Base-by-base conservation (phyloP, 805 yeast genomes). In the Saturnispora besseyi region DNA sequence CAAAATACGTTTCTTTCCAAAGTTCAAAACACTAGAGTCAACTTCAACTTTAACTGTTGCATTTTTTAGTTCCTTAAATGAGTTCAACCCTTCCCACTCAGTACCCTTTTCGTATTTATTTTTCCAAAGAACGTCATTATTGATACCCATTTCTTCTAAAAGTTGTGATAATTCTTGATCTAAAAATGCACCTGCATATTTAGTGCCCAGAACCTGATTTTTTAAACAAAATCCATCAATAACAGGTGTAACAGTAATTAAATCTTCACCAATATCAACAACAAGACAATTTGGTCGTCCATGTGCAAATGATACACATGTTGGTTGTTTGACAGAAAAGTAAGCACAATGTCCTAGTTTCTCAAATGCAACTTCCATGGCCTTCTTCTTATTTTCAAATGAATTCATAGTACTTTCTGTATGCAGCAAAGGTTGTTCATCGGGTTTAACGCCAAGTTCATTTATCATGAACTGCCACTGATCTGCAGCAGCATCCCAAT, bases 341-440 rank as follows among this genome's bases (percentile, higher is more conserved):
- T 87, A 78, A 0, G 95, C 97, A 36, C 93, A 90, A 57, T 82
- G 84, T 34, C 78, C 73, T 61, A 82, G 74, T 12, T 72, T 68
- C 61, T 88, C 96, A 52, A 85, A 73, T 40, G 84, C 74, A 1
- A 78, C 71, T 64, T 89, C 95, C 60, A 90, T 71, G 7, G 89
- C 76, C 57, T 78, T 81, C 50, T 72, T 73, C 56, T 91, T 80
- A 63, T 86, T 84, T 41, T 68, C 75, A 22, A 72, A 76, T 3
- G 84, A 71, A 52, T 87, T 82, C 96, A 96, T 86, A 11, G 87
- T 82, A 2, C 95, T 90, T 68, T 90, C 96, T 0, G 96, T 89
- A 41, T 88, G 64, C 49, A 90, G 66, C 30, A 87, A 71, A 7
- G 97, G 96, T 62, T 82, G 86, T 52, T 84, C 87, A 18, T 63